Conservation (phyloP, 2,329 filamentous ascomycete species). For the Paecilomyces dactylethromorphus region DNA sequence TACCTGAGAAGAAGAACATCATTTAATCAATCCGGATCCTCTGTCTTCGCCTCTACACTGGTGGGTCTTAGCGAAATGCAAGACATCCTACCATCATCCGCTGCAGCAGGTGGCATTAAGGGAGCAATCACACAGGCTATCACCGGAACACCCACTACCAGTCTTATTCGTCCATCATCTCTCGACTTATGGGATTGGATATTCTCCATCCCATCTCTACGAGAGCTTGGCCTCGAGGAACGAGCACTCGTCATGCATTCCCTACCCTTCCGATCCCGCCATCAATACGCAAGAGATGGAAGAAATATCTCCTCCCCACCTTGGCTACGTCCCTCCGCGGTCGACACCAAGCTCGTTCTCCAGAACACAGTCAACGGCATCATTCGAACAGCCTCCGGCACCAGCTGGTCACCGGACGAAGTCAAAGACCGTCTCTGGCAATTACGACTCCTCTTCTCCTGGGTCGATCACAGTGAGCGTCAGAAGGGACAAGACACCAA, state of each 20-base stretch:
- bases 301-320: constrained; percentile 40
- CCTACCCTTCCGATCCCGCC: constrained; percentile 26
- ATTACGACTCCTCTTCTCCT: constrained; percentile 58
- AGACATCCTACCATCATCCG: constrained; percentile 29
- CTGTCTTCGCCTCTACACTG: constrained; percentile 67
- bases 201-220: constrained; percentile 55
- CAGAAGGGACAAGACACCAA: constrained; percentile 9
- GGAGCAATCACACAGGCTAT: constrained; percentile 17
- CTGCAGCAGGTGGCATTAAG: constrained; percentile 15
- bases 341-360: constrained; percentile 68
- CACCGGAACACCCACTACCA: constrained; percentile 12
- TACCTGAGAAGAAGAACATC: constrained; percentile 65
- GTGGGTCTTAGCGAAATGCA: constrained; percentile 62
- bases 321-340: constrained; percentile 52
- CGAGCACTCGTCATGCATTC: constrained; percentile 54
- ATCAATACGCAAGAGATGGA: constrained; percentile 28
- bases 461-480: constrained; percentile 46
- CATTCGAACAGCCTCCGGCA: constrained; percentile 23
- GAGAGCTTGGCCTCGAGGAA: constrained; percentile 57
- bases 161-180: constrained; percentile 23
- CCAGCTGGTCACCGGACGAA: constrained; percentile 32
- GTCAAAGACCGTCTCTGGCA: constrained; percentile 56
- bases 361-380: constrained; percentile 39
- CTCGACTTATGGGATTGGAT: constrained; percentile 64
- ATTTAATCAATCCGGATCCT: constrained; percentile 53